Evolutionary conservation across 2,329 filamentous ascomycete genomes (phyloP).

Genomic region (Annulohypoxylon truncatum): DNA sequence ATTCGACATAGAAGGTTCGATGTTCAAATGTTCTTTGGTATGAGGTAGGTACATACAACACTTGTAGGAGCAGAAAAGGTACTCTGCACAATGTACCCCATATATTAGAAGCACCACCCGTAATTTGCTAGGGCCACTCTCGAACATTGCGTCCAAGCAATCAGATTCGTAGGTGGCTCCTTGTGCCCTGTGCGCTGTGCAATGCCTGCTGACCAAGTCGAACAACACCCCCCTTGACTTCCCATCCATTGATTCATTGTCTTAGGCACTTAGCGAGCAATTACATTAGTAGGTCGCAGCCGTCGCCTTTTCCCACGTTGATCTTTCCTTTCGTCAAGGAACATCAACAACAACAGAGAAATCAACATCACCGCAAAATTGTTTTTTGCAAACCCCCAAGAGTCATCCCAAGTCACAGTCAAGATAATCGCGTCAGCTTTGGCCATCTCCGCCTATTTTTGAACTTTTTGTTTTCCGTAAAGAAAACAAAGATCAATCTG

Average conservation of each 20-base stretch:
- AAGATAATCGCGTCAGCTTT: slow-evolving; percentile 68
- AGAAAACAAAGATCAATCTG: slow-evolving; percentile 49
- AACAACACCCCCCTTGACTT: slow-evolving; percentile 27
- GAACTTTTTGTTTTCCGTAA: slow-evolving; percentile 50
- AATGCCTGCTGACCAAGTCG: slow-evolving; percentile 35
- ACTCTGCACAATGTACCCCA: not conserved
- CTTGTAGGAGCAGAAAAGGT: not conserved
- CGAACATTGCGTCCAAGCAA: slow-evolving; percentile 26
- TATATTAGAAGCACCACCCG: slow-evolving; percentile 33
- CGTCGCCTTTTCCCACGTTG: slow-evolving; percentile 50
- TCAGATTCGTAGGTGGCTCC: slow-evolving; percentile 30
- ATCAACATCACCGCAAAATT: slow-evolving; percentile 52
- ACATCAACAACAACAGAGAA: slow-evolving; percentile 61
- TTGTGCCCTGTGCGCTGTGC: slow-evolving; percentile 37
- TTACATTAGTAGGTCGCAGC: slow-evolving; percentile 45
- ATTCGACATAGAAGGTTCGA: slow-evolving; percentile 10
- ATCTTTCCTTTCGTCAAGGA: slow-evolving; percentile 58
- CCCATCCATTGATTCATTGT: slow-evolving; percentile 17
- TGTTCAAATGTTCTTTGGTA: not conserved
- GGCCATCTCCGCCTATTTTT: slow-evolving; percentile 54
- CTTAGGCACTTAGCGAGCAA: slow-evolving; percentile 28
- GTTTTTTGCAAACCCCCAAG: slow-evolving; percentile 57
- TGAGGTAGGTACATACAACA: not conserved
- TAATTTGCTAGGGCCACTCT: slow-evolving; percentile 28
- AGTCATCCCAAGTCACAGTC: slow-evolving; percentile 70